phyloP scores from a whole-genome alignment of 768 basidiomycete genomes.

The Suillus fuscotomentosus region DNA sequence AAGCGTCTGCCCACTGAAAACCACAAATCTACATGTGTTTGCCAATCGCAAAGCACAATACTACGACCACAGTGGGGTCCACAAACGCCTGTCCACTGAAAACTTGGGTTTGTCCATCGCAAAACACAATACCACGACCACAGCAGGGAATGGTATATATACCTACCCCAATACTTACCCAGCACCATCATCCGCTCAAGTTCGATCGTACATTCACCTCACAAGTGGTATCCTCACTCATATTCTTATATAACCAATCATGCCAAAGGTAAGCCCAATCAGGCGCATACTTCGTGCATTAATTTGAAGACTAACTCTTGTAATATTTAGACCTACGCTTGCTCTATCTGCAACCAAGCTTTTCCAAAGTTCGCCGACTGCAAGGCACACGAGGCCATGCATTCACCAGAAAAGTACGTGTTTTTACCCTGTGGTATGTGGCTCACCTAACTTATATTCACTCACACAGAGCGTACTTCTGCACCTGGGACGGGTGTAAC shows the following conservation, averaged over 20 bases:
- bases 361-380: slow-evolving; percentile 9
- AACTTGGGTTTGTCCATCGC: too few relatives aligned
- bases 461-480: slow-evolving; percentile 7
- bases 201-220: background rate
- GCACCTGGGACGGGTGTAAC: slow-evolving; percentile 6
- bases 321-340: slow-evolving; percentile 11
- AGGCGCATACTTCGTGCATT: background rate
- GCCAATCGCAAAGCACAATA: background rate
- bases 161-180: background rate
- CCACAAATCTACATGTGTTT: too few relatives aligned
- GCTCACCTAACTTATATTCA: too few relatives aligned
- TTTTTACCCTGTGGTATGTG: too few relatives aligned
- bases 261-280: background rate
- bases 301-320: background rate
- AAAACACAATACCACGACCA: background rate
- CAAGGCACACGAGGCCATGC: too few relatives aligned
- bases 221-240: background rate
- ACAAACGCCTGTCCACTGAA: too few relatives aligned
- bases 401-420: too few relatives aligned
- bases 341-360: slow-evolving; percentile 13
- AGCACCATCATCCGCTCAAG: background rate
- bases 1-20: background rate
- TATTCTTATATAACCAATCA: background rate
- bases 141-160: background rate
- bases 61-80: too few relatives aligned